These are phyloP conservation scores for Penicillium sp. DNA, from an alignment of 2,329 filamentous ascomycete species.

Conservation along the genomic window DNA sequence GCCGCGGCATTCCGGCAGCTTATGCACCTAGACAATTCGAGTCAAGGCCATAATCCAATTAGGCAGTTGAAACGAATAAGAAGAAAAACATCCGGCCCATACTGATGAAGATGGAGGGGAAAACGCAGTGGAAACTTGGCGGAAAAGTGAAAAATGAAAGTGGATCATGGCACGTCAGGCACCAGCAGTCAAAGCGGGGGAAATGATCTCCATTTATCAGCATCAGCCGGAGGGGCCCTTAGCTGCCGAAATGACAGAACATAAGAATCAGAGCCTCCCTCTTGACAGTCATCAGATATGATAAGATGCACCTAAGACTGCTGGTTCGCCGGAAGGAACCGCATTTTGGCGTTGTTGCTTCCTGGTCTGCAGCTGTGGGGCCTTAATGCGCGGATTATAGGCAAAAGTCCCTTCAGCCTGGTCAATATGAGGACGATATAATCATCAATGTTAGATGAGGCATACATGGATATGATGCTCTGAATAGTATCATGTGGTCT, in stretches of 20 bases:
- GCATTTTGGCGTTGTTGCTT: not conserved
- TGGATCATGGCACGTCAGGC: constrained; percentile 1
- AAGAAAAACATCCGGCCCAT: not conserved
- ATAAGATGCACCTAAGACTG: constrained; percentile 20
- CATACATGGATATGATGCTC: too few relatives aligned
- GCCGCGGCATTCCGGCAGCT: constrained; percentile 12
- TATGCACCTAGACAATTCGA: constrained; percentile 6
- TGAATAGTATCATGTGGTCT: too few relatives aligned
- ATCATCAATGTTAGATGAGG: not conserved
- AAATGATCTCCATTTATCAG: not conserved
- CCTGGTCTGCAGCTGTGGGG: constrained; percentile 3
- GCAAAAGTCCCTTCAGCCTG: not conserved
- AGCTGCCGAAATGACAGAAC: not conserved
- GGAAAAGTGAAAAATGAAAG: not conserved
- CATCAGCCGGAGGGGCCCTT: not conserved
- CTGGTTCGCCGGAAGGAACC: constrained; percentile 10
- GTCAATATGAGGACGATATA: not conserved
- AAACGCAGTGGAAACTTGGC: constrained; percentile 11
- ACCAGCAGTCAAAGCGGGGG: constrained; percentile 2
- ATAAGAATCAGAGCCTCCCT: not conserved
- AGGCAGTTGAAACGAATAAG: not conserved
- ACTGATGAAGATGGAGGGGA: not conserved
- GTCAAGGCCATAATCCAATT: not conserved
- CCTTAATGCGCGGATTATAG: not conserved
- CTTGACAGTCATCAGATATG: constrained; percentile 13